Conservation (phyloP, 768 basidiomycete species). For the Lentinula guzmanii region DNA sequence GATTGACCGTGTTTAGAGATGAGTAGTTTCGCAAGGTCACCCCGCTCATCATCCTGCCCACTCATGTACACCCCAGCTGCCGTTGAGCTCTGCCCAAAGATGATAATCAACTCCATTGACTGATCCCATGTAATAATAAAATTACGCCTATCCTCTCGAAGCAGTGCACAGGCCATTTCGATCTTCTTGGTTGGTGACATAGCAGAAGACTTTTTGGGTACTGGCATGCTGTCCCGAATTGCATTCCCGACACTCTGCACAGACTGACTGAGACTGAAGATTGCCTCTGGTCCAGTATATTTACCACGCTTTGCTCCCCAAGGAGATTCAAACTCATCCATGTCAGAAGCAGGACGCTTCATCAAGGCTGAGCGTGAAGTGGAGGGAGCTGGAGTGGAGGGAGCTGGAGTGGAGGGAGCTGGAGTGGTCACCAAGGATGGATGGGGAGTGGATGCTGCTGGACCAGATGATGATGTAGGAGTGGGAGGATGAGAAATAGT, state of each 20-base stretch:
- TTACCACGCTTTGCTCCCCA: not conserved
- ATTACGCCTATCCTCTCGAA: not conserved
- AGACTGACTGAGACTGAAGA: not conserved
- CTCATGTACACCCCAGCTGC: not conserved
- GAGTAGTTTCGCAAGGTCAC: not conserved
- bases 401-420: too few species aligned
- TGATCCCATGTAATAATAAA: not conserved
- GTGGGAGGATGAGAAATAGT: too few species aligned
- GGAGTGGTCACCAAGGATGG: too few species aligned
- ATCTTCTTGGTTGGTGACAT: not conserved
- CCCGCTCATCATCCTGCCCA: not conserved
- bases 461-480: too few species aligned
- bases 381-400: too few species aligned
- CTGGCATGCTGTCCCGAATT: not conserved
- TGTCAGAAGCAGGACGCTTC: slow-evolving; percentile 4
- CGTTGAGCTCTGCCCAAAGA: not conserved
- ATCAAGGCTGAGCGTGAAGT: too few species aligned
- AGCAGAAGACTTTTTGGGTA: not conserved
- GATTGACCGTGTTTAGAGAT: too few species aligned
- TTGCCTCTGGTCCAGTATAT: not conserved
- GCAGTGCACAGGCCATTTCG: not conserved
- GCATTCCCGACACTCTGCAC: not conserved
- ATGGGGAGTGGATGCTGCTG: too few species aligned
- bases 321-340: not conserved
- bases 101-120: not conserved